Conservation (phyloP, 1,139 yeast genomes). For the Arxiozyma telluris region DNA sequence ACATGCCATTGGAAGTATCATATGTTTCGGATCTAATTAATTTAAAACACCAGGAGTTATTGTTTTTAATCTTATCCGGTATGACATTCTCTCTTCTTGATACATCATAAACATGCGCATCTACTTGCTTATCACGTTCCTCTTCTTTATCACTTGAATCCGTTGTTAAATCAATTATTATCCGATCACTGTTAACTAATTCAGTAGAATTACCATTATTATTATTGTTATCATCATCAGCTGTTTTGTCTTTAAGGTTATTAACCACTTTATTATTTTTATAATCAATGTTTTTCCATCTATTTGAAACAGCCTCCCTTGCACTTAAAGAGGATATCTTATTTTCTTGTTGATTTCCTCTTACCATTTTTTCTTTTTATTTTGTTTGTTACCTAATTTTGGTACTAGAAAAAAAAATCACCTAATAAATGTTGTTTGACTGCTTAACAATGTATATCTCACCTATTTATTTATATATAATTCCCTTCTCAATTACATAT, state of each 20-base stretch:
- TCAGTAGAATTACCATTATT: no score
- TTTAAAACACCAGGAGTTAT: conserved; percentile 15
- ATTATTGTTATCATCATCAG: no score
- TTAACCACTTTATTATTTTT: not conserved
- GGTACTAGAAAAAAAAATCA: not conserved
- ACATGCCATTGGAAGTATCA: conserved; percentile 13
- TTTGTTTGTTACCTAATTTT: not conserved
- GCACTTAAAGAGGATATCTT: not conserved
- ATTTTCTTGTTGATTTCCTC: not conserved
- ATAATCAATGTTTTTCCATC: conserved; percentile 1
- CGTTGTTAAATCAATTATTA: not conserved
- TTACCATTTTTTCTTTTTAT: not conserved
- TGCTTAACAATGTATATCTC: not conserved
- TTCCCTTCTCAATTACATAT: not conserved
- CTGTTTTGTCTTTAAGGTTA: no score
- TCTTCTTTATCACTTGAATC: not conserved
- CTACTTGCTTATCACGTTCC: not conserved
- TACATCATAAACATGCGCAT: not conserved
- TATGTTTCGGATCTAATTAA: conserved; percentile 28
- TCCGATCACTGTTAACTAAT: not conserved
- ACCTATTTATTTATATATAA: no score
- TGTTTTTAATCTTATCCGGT: not conserved
- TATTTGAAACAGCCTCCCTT: not conserved
- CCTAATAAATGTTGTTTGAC: not conserved
- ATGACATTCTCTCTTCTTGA: not conserved